A percentile compares a stretch with the other conserved stretches of the same genome.
Conservation (phyloP, 2,329 filamentous ascomycete genomes). For the Metarhizium robertsii region DNA sequence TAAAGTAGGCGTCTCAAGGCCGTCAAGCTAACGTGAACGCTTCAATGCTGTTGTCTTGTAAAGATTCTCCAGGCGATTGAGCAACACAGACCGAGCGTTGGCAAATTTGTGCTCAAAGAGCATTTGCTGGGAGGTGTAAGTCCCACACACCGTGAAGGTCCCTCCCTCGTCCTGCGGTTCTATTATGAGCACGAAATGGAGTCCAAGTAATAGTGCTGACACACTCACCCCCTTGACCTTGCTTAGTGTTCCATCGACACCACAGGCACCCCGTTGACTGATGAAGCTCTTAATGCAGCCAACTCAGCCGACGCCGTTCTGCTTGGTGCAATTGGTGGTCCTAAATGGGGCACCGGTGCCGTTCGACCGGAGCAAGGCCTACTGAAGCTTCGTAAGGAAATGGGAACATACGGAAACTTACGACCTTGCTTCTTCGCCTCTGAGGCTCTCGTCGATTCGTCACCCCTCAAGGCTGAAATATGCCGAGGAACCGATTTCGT, state of each 20-base stretch:
- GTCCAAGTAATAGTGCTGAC: conserved; percentile 2
- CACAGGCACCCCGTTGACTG: conserved; percentile 67
- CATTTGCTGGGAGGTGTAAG: conserved; percentile 87
- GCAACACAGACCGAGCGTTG: conserved; percentile 55
- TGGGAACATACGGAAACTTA: conserved; percentile 90
- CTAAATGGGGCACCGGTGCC: conserved; percentile 83
- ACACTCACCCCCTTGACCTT: neutral
- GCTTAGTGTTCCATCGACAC: conserved; percentile 78
- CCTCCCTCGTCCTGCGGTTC: conserved; percentile 3
- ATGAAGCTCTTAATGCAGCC: conserved; percentile 72
- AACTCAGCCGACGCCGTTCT: conserved; percentile 83
- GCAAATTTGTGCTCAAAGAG: conserved; percentile 80
- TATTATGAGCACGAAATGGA: neutral
- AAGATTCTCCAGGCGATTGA: conserved; percentile 75
- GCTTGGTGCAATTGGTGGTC: conserved; percentile 89
- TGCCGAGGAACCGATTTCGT: conserved; percentile 85
- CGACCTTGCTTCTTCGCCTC: conserved; percentile 94
- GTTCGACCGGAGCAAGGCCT: conserved; percentile 91
- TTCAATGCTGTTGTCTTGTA: neutral
- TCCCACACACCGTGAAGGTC: neutral
- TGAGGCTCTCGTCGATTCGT: conserved; percentile 71
- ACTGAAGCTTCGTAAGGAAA: conserved; percentile 82
- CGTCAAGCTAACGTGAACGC: neutral
- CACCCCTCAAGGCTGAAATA: conserved; percentile 76
- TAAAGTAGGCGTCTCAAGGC: neutral